Evolutionary conservation across 495 filamentous ascomycete genomes (phyloP).

Genomic region (Corynascus novoguineensis): DNA sequence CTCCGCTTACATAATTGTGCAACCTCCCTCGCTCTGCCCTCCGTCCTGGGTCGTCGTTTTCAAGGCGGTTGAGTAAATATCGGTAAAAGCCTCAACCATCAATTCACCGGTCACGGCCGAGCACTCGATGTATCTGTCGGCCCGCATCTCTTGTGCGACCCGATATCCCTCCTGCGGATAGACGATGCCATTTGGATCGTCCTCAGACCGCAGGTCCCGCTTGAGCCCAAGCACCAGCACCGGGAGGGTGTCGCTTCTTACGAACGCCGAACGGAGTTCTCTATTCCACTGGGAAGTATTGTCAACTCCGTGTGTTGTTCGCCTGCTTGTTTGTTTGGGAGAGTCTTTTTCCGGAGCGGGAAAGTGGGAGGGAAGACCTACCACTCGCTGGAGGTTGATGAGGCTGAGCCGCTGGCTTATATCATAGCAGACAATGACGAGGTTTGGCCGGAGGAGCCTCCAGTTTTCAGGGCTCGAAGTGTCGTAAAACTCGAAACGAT

Average conservation of each 20-base stretch:
- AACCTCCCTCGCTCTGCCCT: slow-evolving; percentile 43
- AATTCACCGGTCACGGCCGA: slow-evolving; percentile 83
- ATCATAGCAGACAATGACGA: slow-evolving; percentile 77
- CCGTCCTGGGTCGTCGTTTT: slow-evolving; percentile 49
- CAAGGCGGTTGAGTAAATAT: slow-evolving; percentile 66
- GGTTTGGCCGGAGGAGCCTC: slow-evolving; percentile 62
- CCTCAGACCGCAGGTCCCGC: slow-evolving; percentile 63
- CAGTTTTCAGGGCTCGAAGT: slow-evolving; percentile 71
- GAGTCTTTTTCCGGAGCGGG: no score
- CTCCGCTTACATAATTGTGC: slow-evolving; percentile 30
- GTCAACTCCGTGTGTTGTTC: slow-evolving; percentile 17
- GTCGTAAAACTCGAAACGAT: slow-evolving; percentile 74
- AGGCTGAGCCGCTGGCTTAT: slow-evolving; percentile 64
- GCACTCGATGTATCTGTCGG: slow-evolving; percentile 87
- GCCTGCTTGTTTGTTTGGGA: no score
- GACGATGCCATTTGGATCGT: slow-evolving; percentile 61
- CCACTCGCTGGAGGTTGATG: slow-evolving; percentile 53
- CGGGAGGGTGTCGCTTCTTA: slow-evolving; percentile 54
- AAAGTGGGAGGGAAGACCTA: slow-evolving; percentile 31
- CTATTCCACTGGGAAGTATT: slow-evolving; percentile 56
- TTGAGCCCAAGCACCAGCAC: slow-evolving; percentile 78
- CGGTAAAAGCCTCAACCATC: slow-evolving; percentile 64
- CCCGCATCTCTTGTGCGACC: slow-evolving; percentile 75
- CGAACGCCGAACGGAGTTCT: slow-evolving; percentile 59
- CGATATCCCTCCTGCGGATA: slow-evolving; percentile 68